Evolutionary conservation across 179 eudicot species (phyloP).

Genomic region (Beta corolliflora): DNA sequence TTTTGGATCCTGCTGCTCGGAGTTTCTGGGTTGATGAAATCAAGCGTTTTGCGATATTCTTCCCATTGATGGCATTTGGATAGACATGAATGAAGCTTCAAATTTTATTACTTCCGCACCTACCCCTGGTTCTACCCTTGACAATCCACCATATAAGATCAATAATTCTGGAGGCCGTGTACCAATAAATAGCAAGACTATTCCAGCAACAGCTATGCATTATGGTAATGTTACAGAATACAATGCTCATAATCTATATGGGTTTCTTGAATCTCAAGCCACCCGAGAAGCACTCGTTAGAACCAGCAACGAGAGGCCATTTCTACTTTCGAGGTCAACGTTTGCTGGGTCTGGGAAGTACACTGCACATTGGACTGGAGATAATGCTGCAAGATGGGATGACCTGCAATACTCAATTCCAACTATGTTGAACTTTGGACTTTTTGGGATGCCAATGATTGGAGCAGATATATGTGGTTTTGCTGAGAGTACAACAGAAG

Average conservation of each 20-base stretch:
- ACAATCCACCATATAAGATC: constrained; percentile 78
- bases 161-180: constrained; percentile 49
- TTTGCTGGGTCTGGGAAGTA: constrained; percentile 83
- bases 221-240: constrained; percentile 56
- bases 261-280: constrained; percentile 64
- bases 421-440: constrained; percentile 57
- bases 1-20: constrained; percentile 43
- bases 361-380: constrained; percentile 96
- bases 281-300: constrained; percentile 56
- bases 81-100: constrained; percentile 71
- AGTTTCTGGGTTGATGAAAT: constrained; percentile 59
- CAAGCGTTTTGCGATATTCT: constrained; percentile 38
- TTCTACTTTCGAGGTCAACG: constrained; percentile 67
- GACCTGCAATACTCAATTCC: constrained; percentile 73
- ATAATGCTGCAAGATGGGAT: constrained; percentile 74
- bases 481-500: constrained; percentile 60
- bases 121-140: constrained; percentile 50
- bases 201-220: constrained; percentile 66
- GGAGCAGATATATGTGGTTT: constrained; percentile 95
- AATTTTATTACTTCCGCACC: constrained; percentile 49
- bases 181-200: constrained; percentile 51
- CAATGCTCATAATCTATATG: constrained; percentile 70
- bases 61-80: constrained; percentile 60
- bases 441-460: constrained; percentile 86
- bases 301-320: constrained; percentile 60